phyloP scores from a whole-genome alignment of 352 stramenopile genomes.

The Globisporangium heterothallicum region DNA sequence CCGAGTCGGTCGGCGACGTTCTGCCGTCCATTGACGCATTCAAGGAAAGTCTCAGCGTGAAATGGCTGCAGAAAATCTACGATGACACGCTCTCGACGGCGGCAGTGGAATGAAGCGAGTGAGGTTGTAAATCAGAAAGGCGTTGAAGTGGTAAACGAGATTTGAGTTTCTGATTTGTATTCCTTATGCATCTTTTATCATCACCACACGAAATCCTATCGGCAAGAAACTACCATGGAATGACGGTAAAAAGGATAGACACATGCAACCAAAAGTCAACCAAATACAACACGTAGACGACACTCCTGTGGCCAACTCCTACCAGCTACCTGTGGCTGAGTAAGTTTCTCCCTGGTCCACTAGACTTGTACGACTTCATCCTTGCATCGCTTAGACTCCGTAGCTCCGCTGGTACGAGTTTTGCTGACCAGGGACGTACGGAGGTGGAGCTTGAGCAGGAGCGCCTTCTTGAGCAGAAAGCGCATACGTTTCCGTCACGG shows the following conservation, averaged over 20 bases:
- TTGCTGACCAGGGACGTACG: conserved; percentile 85
- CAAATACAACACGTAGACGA: conserved; percentile 6
- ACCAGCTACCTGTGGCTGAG: conserved; percentile 17
- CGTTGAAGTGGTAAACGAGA: conserved; percentile 1
- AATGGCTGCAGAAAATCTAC: conserved; percentile 74
- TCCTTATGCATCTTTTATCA: conserved; percentile 11
- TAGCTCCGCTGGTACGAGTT: conserved; percentile 89
- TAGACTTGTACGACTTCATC: conserved; percentile 4
- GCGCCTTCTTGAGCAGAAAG: conserved; percentile 64
- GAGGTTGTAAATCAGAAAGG: background rate
- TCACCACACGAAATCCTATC: conserved; percentile 1
- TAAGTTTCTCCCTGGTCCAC: background rate
- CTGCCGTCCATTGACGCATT: conserved; percentile 29
- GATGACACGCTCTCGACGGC: conserved; percentile 8
- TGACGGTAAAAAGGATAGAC: conserved; percentile 11
- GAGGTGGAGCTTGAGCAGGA: conserved; percentile 52
- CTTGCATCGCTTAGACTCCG: conserved; percentile 45
- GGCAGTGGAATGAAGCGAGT: background rate
- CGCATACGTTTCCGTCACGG: conserved; percentile 82
- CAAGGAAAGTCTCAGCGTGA: conserved; percentile 32
- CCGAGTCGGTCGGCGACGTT: background rate
- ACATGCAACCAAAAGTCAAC: conserved; percentile 12
- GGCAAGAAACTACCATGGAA: background rate
- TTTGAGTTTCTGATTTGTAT: conserved; percentile 13
- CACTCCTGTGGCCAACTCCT: background rate